phyloP scores from a whole-genome alignment of 2,329 filamentous ascomycete species.

The Fusarium dimerum region DNA sequence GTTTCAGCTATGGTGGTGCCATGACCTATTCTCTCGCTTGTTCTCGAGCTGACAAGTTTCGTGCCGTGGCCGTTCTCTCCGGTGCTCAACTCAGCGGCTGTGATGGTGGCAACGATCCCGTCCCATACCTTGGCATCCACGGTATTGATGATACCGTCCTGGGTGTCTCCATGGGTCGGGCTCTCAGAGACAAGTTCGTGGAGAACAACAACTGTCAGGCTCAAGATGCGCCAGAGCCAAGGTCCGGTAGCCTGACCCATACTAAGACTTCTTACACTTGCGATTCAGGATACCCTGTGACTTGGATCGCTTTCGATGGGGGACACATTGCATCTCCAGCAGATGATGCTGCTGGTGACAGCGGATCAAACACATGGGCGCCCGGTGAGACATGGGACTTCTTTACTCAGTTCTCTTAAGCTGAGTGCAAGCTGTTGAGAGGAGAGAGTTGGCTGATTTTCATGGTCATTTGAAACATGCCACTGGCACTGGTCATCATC shows the following conservation, averaged over 20 bases:
- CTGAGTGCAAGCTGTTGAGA: too few relatives aligned
- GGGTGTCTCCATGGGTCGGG: constrained; percentile 34
- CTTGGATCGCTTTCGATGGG: constrained; percentile 32
- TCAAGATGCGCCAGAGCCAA: constrained; percentile 24
- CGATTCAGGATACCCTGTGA: constrained; percentile 26
- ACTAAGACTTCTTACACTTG: constrained; percentile 32
- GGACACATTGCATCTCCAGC: constrained; percentile 19
- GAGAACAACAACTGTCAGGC: constrained; percentile 38
- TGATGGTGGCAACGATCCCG: constrained; percentile 38
- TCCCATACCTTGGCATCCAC: constrained; percentile 43
- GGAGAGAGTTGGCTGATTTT: too few relatives aligned
- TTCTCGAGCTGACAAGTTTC: constrained; percentile 38
- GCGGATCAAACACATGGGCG: constrained; percentile 19
- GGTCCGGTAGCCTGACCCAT: constrained; percentile 14
- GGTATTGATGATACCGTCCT: constrained; percentile 40
- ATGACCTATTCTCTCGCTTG: constrained; percentile 46
- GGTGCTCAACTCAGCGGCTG: constrained; percentile 38
- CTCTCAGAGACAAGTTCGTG: constrained; percentile 40
- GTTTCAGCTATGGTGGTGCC: constrained; percentile 46
- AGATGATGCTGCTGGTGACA: constrained; percentile 13
- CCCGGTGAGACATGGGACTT: constrained; percentile 27
- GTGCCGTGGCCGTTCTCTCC: constrained; percentile 39
- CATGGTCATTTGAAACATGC: too few relatives aligned
- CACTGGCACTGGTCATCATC: too few relatives aligned
- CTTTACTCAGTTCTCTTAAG: constrained; percentile 11